A percentile compares a stretch with the other conserved stretches of the same genome.
Conservation (phyloP, 257 asterid genomes). For the Leonotis leonurus region DNA sequence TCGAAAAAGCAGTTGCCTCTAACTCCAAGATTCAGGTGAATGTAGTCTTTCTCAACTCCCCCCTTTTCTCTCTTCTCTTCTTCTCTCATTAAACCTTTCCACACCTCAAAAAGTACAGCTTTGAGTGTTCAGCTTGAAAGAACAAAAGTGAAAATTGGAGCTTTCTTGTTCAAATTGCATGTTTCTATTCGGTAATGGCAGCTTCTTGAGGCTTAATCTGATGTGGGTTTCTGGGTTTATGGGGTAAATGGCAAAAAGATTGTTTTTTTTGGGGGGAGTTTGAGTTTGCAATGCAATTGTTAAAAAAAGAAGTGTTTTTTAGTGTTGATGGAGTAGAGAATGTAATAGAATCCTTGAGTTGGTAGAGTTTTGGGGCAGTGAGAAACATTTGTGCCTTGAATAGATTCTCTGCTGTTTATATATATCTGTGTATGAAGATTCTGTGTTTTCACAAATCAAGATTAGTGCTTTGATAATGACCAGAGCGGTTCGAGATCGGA, state of each 20-base stretch:
- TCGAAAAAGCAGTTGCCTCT: slow-evolving; percentile 35
- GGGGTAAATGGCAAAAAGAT: not conserved
- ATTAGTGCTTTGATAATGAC: slow-evolving; percentile 70
- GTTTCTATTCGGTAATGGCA: not conserved
- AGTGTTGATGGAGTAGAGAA: slow-evolving; percentile 11
- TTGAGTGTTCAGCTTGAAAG: slow-evolving; percentile 7
- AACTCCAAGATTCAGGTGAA: slow-evolving; percentile 66
- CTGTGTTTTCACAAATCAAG: slow-evolving; percentile 21
- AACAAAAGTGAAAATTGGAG: slow-evolving; percentile 7
- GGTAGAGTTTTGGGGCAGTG: slow-evolving; percentile 16
- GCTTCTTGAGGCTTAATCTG: slow-evolving; percentile 10
- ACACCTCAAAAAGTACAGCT: slow-evolving; percentile 18
- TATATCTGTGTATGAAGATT: slow-evolving; percentile 20
- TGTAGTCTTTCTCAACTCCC: slow-evolving; percentile 28
- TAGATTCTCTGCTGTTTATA: slow-evolving; percentile 20
- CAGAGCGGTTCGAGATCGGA: slow-evolving; percentile 75
- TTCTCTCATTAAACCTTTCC: slow-evolving; percentile 10
- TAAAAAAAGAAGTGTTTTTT: not conserved
- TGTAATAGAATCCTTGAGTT: slow-evolving; percentile 20
- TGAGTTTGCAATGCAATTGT: not conserved
- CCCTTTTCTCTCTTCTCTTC: slow-evolving; percentile 17
- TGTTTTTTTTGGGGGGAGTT: slow-evolving; percentile 1
- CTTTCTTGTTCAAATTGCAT: slow-evolving; percentile 10
- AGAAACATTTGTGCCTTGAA: not conserved
- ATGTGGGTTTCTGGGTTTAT: slow-evolving; percentile 15